Percentiles rank a stretch among this genome's conserved stretches.
Evolutionary conservation across 805 yeast genomes (phyloP).

Genomic region (Kodamaea restingae): DNA sequence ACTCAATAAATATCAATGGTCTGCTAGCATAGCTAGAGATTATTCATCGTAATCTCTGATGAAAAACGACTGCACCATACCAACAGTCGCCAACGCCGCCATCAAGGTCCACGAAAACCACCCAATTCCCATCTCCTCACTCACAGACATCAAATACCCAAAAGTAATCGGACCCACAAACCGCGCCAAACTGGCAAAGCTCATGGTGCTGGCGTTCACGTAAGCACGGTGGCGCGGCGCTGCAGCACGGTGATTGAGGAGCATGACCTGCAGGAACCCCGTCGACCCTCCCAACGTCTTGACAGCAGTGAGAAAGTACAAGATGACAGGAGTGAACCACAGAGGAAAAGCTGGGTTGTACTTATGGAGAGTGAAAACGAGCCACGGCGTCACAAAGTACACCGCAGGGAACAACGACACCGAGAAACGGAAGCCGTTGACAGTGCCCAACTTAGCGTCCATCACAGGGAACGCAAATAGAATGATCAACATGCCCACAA

Average conservation of each 20-base stretch:
- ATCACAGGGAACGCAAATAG: constrained; percentile 30
- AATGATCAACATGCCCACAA: constrained; percentile 32
- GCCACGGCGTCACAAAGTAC: constrained; percentile 27
- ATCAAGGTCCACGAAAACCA: constrained; percentile 36
- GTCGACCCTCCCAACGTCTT: constrained; percentile 32
- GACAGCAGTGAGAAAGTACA: constrained; percentile 30
- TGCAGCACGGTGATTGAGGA: constrained; percentile 35
- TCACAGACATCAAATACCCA: constrained; percentile 33
- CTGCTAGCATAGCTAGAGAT: no score
- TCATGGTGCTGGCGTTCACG: constrained; percentile 31
- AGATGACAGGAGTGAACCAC: constrained; percentile 26
- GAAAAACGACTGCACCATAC: constrained; percentile 25
- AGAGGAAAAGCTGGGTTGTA: constrained; percentile 24
- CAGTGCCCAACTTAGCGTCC: constrained; percentile 30
- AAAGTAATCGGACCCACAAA: constrained; percentile 31
- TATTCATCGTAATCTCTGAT: constrained; percentile 26
- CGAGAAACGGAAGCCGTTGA: constrained; percentile 29
- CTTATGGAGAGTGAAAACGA: constrained; percentile 28
- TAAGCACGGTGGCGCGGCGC: constrained; percentile 31
- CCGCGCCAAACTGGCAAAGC: constrained; percentile 31
- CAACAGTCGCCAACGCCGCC: constrained; percentile 25
- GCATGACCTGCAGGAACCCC: constrained; percentile 34
- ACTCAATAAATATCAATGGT: no score
- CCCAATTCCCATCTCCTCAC: constrained; percentile 21
- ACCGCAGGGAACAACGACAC: constrained; percentile 30